Evolutionary conservation across 192 early-diverging fungal genomes (phyloP).

Genomic region (Oehlia diaphana): DNA sequence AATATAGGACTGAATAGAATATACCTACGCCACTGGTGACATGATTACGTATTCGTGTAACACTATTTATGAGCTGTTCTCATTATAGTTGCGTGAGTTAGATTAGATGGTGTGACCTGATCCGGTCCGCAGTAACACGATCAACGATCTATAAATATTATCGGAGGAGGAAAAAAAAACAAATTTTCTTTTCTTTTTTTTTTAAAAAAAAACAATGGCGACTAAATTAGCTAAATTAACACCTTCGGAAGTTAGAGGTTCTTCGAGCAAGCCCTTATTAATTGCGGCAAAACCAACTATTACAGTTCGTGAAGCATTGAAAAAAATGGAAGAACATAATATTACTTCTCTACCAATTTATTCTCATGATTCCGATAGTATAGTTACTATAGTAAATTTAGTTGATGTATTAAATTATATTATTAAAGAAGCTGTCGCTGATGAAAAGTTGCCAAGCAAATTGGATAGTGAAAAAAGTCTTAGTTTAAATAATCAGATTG

Average conservation of each 20-base stretch:
- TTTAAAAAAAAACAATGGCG: neutral
- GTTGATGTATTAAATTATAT: slow-evolving; percentile 55
- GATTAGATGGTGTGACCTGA: too few species aligned
- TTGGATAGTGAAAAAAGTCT: slow-evolving; percentile 34
- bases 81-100: too few species aligned
- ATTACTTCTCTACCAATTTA: slow-evolving; percentile 58
- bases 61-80: too few species aligned
- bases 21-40: too few species aligned
- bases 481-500: slow-evolving; percentile 36
- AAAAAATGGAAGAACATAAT: slow-evolving; percentile 45
- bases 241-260: slow-evolving; percentile 33
- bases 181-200: neutral
- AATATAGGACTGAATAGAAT: too few species aligned
- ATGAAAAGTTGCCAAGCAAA: slow-evolving; percentile 7
- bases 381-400: slow-evolving; percentile 54
- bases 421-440: slow-evolving; percentile 24
- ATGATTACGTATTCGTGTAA: too few species aligned
- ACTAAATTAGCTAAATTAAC: slow-evolving; percentile 26
- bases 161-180: too few species aligned
- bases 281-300: slow-evolving; percentile 48
- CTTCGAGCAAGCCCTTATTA: slow-evolving; percentile 31
- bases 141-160: too few species aligned
- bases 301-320: slow-evolving; percentile 50
- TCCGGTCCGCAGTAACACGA: too few species aligned
- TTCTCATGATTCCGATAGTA: slow-evolving; percentile 46